These are phyloP conservation scores for Melampsora americana DNA, from an alignment of 1,284 basidiomycete species.

Conservation along the genomic window DNA sequence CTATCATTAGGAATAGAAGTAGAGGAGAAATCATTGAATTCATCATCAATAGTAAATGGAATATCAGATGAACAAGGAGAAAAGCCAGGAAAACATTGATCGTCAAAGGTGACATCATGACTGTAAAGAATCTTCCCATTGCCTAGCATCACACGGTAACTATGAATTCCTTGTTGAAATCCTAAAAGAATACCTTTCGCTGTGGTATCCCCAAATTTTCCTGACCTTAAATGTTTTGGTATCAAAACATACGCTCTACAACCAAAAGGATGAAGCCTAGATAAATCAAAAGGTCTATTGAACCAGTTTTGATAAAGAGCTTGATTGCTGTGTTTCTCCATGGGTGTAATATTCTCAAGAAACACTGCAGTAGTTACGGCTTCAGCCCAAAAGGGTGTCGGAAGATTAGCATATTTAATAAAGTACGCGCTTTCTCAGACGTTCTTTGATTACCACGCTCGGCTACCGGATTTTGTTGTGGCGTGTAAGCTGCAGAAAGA, in stretches of 20 bases:
- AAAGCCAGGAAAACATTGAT: conserved; percentile 8
- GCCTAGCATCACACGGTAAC: conserved; percentile 9
- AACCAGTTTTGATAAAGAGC: not conserved
- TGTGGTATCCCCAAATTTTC: conserved; percentile 11
- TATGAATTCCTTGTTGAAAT: conserved; percentile 1
- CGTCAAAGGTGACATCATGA: conserved; percentile 6
- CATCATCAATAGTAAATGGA: too few relatives aligned
- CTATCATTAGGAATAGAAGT: too few relatives aligned
- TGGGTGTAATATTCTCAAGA: conserved; percentile 20
- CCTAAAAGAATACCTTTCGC: conserved; percentile 11
- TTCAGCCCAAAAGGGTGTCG: not conserved
- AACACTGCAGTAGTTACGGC: not conserved
- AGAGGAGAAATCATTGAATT: too few relatives aligned
- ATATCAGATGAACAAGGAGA: not conserved
- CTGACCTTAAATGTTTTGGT: not conserved
- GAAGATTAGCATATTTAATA: not conserved
- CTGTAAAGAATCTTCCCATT: not conserved
- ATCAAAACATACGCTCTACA: too few relatives aligned
- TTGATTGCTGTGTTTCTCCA: not conserved
- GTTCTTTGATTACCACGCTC: not conserved
- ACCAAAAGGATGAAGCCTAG: conserved; percentile 11
- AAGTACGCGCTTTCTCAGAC: not conserved
- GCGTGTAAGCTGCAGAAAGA: too few relatives aligned
- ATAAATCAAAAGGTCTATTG: not conserved
- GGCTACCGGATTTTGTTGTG: too few relatives aligned